phyloP scores from a whole-genome alignment of 2,329 filamentous ascomycete species.

The Verticillium dahliae region DNA sequence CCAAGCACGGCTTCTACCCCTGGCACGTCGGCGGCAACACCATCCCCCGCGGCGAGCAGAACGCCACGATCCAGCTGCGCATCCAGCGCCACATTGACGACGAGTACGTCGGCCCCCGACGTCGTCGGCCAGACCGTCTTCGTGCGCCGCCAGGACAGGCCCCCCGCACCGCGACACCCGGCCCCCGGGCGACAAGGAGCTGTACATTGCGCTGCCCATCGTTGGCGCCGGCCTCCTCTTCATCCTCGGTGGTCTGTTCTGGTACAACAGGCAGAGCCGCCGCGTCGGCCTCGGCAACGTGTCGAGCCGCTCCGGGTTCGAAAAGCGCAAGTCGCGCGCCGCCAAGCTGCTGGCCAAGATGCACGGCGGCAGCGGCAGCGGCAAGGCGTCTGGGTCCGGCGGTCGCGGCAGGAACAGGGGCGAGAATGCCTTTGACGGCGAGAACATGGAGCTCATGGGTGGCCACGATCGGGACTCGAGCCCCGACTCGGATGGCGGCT shows the following conservation, averaged over 20 bases:
- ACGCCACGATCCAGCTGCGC: slow-evolving; percentile 19
- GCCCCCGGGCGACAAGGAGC: slow-evolving; percentile 28
- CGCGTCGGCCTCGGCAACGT: slow-evolving; percentile 44
- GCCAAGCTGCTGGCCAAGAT: not conserved
- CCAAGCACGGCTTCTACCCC: slow-evolving; percentile 23
- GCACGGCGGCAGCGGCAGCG: not conserved
- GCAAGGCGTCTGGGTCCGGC: not conserved
- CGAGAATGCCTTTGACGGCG: not conserved
- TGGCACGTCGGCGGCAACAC: slow-evolving; percentile 19
- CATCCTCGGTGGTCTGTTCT: slow-evolving; percentile 47
- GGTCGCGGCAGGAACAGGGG: not conserved
- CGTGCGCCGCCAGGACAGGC: slow-evolving; percentile 27
- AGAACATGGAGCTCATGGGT: not conserved
- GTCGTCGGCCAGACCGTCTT: slow-evolving; percentile 34
- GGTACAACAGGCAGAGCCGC: slow-evolving; percentile 44
- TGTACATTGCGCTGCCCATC: slow-evolving; percentile 48
- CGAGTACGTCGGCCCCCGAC: slow-evolving; percentile 24
- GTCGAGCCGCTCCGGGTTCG: slow-evolving; percentile 42
- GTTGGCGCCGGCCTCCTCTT: slow-evolving; percentile 40
- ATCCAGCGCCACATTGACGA: slow-evolving; percentile 25
- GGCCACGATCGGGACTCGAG: not conserved
- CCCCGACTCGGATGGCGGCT: not conserved
- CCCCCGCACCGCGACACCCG: slow-evolving; percentile 20
- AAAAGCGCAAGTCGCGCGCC: slow-evolving; percentile 28
- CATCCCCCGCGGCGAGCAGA: slow-evolving; percentile 13